Conservation (phyloP, 176 grass and related monocot species). For the Chrysopogon serrulatus region DNA sequence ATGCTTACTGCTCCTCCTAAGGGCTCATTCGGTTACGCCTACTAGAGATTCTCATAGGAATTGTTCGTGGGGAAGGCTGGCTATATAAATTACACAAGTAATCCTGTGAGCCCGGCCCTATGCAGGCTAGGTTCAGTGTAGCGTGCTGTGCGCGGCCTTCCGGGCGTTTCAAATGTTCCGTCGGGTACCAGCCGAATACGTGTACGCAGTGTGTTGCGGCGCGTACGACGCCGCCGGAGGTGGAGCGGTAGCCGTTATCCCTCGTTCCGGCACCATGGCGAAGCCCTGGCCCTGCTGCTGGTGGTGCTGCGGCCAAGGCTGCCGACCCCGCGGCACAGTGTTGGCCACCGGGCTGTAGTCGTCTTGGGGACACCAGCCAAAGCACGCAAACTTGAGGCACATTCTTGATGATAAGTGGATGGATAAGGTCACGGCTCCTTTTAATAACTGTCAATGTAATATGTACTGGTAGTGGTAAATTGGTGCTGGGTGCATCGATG, state of each 20-base stretch:
- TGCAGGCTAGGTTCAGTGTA: too few species aligned
- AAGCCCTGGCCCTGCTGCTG: neutral
- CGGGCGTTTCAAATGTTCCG: neutral
- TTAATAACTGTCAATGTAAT: too few species aligned
- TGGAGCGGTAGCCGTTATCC: neutral
- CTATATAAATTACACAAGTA: too few species aligned
- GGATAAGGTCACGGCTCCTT: too few species aligned
- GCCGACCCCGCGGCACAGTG: neutral
- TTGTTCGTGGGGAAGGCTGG: too few species aligned
- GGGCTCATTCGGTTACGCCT: too few species aligned
- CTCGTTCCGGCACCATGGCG: neutral
- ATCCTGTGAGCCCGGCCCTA: too few species aligned
- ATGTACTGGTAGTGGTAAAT: too few species aligned
- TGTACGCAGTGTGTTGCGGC: neutral
- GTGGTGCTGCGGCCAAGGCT: neutral
- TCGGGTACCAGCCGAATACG: neutral
- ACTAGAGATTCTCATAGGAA: too few species aligned
- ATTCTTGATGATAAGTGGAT: neutral
- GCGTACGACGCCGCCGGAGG: too few species aligned
- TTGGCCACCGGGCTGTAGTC: neutral
- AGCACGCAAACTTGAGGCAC: neutral
- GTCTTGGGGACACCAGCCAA: neutral
- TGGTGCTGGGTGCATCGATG: too few species aligned
- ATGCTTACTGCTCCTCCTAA: neutral
- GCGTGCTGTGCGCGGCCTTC: too few species aligned